Percentiles rank a stretch among this genome's conserved stretches.
Evolutionary conservation across 768 basidiomycete genomes (phyloP).

Genomic region (Leccinellum rugosiceps): DNA sequence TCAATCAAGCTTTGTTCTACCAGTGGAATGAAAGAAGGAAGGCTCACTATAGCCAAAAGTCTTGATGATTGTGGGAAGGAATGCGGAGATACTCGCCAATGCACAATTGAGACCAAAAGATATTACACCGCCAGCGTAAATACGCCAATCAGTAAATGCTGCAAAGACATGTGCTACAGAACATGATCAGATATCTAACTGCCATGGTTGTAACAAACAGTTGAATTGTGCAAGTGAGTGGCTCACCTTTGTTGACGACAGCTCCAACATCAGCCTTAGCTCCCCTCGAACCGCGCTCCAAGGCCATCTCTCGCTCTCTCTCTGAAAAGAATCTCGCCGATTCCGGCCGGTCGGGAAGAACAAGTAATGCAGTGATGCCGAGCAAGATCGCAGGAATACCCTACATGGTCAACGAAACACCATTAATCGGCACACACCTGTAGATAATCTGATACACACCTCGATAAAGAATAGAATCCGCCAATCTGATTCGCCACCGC

Average conservation of each 20-base stretch:
- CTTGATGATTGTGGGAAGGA: constrained; percentile 77
- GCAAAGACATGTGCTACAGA: constrained; percentile 53
- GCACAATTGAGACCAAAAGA: constrained; percentile 79
- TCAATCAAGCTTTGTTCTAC: neutral
- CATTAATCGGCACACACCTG: constrained; percentile 29
- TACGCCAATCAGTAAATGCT: constrained; percentile 73
- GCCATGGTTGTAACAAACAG: neutral
- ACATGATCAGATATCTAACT: neutral
- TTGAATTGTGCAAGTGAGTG: neutral
- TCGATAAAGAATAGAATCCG: constrained; percentile 65
- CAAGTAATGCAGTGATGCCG: constrained; percentile 51
- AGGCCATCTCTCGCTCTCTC: constrained; percentile 54
- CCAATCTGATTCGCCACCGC: constrained; percentile 32
- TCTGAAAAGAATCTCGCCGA: constrained; percentile 55
- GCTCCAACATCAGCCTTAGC: constrained; percentile 64
- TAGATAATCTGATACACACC: constrained; percentile 30
- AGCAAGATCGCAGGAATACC: constrained; percentile 67
- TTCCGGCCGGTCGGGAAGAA: constrained; percentile 71
- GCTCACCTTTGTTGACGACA: constrained; percentile 57
- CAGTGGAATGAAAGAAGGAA: neutral
- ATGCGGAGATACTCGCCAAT: constrained; percentile 74
- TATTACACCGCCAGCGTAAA: constrained; percentile 62
- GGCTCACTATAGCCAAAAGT: constrained; percentile 69
- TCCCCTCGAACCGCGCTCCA: constrained; percentile 65
- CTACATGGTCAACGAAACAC: constrained; percentile 28